Evolutionary conservation across 1,284 basidiomycete genomes (phyloP).

Genomic region (Cystobasidiaceae sp.): DNA sequence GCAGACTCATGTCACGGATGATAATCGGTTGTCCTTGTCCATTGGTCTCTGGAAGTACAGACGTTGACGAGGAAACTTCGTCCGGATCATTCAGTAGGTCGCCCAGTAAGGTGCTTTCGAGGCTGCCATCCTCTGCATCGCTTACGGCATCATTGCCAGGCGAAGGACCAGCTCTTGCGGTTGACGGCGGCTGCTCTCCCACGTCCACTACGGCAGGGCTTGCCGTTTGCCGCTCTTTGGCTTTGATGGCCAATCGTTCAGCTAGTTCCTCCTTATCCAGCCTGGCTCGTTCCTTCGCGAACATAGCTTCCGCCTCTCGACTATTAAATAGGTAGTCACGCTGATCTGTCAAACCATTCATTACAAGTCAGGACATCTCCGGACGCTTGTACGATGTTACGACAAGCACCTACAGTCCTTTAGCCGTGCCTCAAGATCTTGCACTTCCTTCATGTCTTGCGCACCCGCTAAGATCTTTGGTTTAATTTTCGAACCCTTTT

Average conservation of each 20-base stretch:
- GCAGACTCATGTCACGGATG: slow-evolving; percentile 69
- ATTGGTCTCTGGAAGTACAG: slow-evolving; percentile 50
- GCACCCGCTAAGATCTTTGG: slow-evolving; percentile 36
- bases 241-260: slow-evolving; percentile 52
- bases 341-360: neutral
- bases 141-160: neutral
- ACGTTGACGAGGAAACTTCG: slow-evolving; percentile 31
- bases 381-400: slow-evolving; percentile 20
- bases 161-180: neutral
- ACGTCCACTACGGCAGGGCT: too few species aligned
- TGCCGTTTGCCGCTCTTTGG: neutral
- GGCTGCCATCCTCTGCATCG: slow-evolving; percentile 37
- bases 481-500: slow-evolving; percentile 38
- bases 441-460: slow-evolving; percentile 52
- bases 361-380: neutral
- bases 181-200: neutral
- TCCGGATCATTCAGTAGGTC: slow-evolving; percentile 67
- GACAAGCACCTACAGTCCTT: slow-evolving; percentile 48
- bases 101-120: slow-evolving; percentile 60
- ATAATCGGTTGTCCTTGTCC: slow-evolving; percentile 56
- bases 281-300: slow-evolving; percentile 57
- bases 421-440: slow-evolving; percentile 54
- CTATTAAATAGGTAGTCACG: slow-evolving; percentile 68
- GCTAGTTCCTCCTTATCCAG: slow-evolving; percentile 55
- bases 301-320: slow-evolving; percentile 47